phyloP scores from a whole-genome alignment of 2,329 filamentous ascomycete species.

The Epichloe gansuensis region DNA sequence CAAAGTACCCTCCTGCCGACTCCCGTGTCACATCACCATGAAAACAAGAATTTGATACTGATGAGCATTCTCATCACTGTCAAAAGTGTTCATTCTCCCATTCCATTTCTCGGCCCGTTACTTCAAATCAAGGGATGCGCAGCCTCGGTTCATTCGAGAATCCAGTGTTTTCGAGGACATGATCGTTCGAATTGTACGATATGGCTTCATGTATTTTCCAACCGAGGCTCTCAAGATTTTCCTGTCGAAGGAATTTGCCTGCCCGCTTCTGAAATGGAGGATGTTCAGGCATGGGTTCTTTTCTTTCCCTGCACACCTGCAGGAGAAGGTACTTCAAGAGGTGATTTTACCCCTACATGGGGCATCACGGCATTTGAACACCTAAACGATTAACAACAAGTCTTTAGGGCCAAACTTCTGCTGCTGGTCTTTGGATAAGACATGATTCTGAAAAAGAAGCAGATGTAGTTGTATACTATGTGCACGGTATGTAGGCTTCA shows the following conservation, averaged over 20 bases:
- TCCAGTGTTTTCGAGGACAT: constrained; percentile 67
- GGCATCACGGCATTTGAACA: neutral
- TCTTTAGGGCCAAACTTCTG: constrained; percentile 23
- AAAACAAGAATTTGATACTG: neutral
- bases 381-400: neutral
- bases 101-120: constrained; percentile 4
- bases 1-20: neutral
- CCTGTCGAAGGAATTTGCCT: constrained; percentile 59
- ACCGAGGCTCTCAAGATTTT: constrained; percentile 60
- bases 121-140: constrained; percentile 10
- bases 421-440: constrained; percentile 59
- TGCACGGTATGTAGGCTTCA: constrained; percentile 44
- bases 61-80: neutral
- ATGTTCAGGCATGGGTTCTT: constrained; percentile 61
- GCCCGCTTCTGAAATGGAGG: constrained; percentile 65
- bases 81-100: constrained; percentile 5
- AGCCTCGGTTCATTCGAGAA: constrained; percentile 52
- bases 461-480: constrained; percentile 72
- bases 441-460: constrained; percentile 47
- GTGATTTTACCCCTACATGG: constrained; percentile 10
- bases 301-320: constrained; percentile 51
- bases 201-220: constrained; percentile 62
- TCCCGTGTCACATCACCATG: neutral
- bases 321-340: constrained; percentile 28
- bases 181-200: constrained; percentile 65